These are phyloP conservation scores for Colletotrichum orbiculare DNA, from an alignment of 2,329 filamentous ascomycete genomes.

Conservation along the genomic window DNA sequence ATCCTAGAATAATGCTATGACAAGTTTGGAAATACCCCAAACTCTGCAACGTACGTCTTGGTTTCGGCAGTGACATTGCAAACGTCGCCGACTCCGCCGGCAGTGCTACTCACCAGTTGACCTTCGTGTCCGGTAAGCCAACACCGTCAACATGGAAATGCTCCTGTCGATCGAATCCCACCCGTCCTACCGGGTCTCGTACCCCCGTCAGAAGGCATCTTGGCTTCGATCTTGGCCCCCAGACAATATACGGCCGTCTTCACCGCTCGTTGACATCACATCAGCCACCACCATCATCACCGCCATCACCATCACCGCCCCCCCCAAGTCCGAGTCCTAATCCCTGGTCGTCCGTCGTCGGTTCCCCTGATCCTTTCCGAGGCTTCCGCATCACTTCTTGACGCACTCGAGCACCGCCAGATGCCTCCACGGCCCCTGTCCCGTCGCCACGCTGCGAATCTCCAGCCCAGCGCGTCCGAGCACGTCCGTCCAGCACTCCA, in stretches of 20 bases:
- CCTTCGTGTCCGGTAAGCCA: neutral
- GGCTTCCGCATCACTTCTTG: slow-evolving; percentile 4
- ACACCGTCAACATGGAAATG: neutral
- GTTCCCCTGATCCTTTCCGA: neutral
- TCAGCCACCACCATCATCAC: neutral
- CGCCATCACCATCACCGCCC: neutral
- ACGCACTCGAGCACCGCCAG: slow-evolving; percentile 39
- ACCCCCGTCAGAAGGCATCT: neutral
- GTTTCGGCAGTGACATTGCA: no score
- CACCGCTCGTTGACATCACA: slow-evolving; percentile 17
- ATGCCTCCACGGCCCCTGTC: slow-evolving; percentile 34
- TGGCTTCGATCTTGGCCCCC: neutral
- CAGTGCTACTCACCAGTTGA: neutral
- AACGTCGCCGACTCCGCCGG: neutral
- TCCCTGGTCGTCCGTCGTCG: neutral
- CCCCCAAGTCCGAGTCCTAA: neutral
- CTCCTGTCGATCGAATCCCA: slow-evolving; percentile 7
- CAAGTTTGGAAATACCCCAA: no score
- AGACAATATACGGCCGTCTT: neutral
- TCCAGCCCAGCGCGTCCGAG: slow-evolving; percentile 41
- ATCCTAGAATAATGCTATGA: no score
- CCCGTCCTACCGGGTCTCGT: slow-evolving; percentile 11
- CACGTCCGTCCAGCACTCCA: slow-evolving; percentile 42
- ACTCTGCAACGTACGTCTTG: neutral
- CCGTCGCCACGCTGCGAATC: slow-evolving; percentile 40